Evolutionary conservation across 495 filamentous ascomycete species (phyloP).

Genomic region (Aspergillus ellipticus): DNA sequence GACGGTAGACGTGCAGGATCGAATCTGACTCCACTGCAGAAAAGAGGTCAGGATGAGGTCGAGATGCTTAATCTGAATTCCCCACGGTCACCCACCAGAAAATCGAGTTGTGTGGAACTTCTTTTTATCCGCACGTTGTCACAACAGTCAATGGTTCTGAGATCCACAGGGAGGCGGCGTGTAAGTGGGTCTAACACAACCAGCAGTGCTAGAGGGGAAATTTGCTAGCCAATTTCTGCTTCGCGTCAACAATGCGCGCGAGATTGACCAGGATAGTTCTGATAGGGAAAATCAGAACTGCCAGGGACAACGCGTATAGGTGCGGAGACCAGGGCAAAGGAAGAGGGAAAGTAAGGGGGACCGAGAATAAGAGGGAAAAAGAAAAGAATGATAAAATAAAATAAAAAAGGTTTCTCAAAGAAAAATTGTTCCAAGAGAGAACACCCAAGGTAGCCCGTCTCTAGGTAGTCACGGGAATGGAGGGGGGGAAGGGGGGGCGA

Average conservation of each 20-base stretch:
- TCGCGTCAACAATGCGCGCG: conserved; percentile 44
- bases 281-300: conserved; percentile 18
- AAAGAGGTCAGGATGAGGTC: conserved; percentile 29
- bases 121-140: conserved; percentile 48
- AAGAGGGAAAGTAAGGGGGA: conserved; percentile 21
- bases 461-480: conserved; percentile 25
- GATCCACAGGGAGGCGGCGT: conserved; percentile 45
- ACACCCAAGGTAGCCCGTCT: conserved; percentile 21
- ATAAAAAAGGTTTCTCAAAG: conserved; percentile 14
- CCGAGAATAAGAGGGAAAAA: conserved; percentile 18
- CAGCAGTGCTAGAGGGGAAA: conserved; percentile 34
- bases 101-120: conserved; percentile 40
- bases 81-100: conserved; percentile 46
- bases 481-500: conserved; percentile 24
- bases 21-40: conserved; percentile 28
- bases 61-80: conserved; percentile 45
- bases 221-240: conserved; percentile 27
- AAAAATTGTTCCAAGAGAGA: conserved; percentile 15
- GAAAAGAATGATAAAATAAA: conserved; percentile 17
- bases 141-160: conserved; percentile 39
- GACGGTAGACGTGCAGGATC: conserved; percentile 32
- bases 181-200: conserved; percentile 45
- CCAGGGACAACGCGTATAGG: conserved; percentile 27
- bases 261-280: conserved; percentile 23
- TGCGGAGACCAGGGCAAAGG: conserved; percentile 27